Base-by-base conservation (phyloP, 495 filamentous ascomycete species). In the Neurospora sp. region DNA sequence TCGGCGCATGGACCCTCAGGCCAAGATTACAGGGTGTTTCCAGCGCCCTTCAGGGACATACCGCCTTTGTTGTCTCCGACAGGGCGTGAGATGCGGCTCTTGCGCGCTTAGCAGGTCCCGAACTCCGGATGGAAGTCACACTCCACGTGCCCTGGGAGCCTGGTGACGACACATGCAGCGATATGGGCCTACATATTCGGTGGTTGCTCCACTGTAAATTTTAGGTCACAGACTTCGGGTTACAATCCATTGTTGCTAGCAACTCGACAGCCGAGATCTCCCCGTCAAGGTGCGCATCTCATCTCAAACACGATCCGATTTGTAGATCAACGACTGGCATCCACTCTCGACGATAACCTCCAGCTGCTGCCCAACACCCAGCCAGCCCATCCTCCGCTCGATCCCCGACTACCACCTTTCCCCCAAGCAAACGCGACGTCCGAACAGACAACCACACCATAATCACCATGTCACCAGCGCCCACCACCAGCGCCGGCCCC, bases 401-500 rank as follows among this genome's bases (percentile, higher is more conserved):
- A 20, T 59, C 69, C 39, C 12, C 8, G 69, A n/a, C n/a, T 14
- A 31, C 39, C 27, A 3, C 6, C 31, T 35, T 38, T 6, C 4
- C 40, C 22, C 22, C 12, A 17, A 17, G n/a, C 69, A 17, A 31
- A 17, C 37, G 9, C 20, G 40, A 70, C 69, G 2, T 20, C 22
- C 27, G 42, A 12, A 61, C 53, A 48, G 44, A 48, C 27, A 22
- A 8, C 7, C 20, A 59, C 10, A 31, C 1, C 45, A 3, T 5
- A 8, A 35, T 35, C 53, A 35, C 22, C 12, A 61, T 61, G 53
- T 61, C 69, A 38, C 45, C 70, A 70, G 59, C 61, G 70, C 42
- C 48, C 70, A 61, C 44, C 42, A 68, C 20, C 70, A 72, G 14
- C 69, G 40, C 37, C 69, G 38, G 65, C 59, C 37, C 73, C 65